Evolutionary conservation across 352 stramenopile species (phyloP).

Genomic region (Pythium inflatum): DNA sequence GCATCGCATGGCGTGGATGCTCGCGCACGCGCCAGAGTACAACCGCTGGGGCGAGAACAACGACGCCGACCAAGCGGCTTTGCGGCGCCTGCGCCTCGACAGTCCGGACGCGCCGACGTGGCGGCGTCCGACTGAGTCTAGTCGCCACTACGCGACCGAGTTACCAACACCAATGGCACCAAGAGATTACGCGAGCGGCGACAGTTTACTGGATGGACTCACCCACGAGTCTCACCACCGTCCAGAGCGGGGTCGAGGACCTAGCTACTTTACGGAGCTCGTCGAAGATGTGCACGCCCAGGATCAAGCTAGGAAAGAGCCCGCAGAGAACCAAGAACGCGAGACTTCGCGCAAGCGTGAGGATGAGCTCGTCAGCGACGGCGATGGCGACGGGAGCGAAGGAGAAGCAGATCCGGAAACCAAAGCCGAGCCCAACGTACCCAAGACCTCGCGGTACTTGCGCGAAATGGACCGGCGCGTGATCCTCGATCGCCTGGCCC

Average conservation of each 20-base stretch:
- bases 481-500: constrained; percentile 47
- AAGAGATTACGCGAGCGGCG: too few species aligned
- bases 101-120: background rate
- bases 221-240: too few species aligned
- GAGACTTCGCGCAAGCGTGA: too few species aligned
- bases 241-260: too few species aligned
- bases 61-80: background rate
- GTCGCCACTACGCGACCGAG: background rate
- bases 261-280: too few species aligned
- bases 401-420: background rate
- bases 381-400: background rate
- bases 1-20: constrained; percentile 8
- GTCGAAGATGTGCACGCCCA: too few species aligned
- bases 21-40: constrained; percentile 1
- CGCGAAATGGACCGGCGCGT: constrained; percentile 55
- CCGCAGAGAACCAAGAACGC: too few species aligned
- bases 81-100: background rate
- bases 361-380: too few species aligned
- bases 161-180: background rate
- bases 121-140: background rate
- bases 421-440: background rate
- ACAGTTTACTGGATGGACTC: too few species aligned
- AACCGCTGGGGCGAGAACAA: background rate
- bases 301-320: too few species aligned
- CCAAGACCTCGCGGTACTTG: constrained; percentile 31